These are phyloP conservation scores for Erodium texanum DNA, from an alignment of 441 rosid genomes.

Conservation along the genomic window DNA sequence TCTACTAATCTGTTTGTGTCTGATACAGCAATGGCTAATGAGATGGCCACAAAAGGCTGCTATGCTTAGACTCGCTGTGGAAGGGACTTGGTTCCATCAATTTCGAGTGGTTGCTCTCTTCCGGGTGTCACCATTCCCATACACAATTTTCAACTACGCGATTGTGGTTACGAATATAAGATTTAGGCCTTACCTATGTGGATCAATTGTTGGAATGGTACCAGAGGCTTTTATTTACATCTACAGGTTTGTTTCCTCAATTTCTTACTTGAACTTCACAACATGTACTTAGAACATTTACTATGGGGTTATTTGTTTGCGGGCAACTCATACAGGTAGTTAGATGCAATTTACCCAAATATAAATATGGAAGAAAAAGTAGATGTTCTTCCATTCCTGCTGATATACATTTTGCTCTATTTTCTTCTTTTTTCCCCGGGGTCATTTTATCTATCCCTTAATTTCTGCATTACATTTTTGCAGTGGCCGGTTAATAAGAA, in stretches of 20 bases:
- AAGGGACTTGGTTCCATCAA: conserved; percentile 94
- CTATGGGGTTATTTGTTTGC: too few relatives aligned
- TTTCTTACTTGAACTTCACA: not conserved
- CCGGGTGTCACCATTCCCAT: conserved; percentile 91
- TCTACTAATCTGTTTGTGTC: not conserved
- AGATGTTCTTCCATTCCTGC: too few relatives aligned
- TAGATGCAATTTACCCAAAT: too few relatives aligned
- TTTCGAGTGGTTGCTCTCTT: conserved; percentile 85
- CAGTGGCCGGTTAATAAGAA: conserved; percentile 89
- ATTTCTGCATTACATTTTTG: conserved; percentile 20
- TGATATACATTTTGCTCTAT: not conserved
- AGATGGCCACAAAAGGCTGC: conserved; percentile 90
- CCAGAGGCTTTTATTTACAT: conserved; percentile 95
- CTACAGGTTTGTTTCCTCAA: conserved; percentile 49
- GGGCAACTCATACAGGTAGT: too few relatives aligned
- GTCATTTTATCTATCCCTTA: not conserved
- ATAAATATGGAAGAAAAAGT: too few relatives aligned
- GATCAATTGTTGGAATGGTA: conserved; percentile 82
- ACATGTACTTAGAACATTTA: too few relatives aligned
- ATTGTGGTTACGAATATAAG: conserved; percentile 73
- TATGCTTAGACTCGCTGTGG: conserved; percentile 79
- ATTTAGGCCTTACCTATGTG: conserved; percentile 85
- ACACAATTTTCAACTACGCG: conserved; percentile 93
- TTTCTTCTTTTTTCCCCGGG: not conserved
- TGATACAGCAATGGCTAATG: conserved; percentile 77